Evolutionary conservation across 2,329 filamentous ascomycete genomes (phyloP).

Genomic region (Ophiocordyceps camponoti-leonardi): DNA sequence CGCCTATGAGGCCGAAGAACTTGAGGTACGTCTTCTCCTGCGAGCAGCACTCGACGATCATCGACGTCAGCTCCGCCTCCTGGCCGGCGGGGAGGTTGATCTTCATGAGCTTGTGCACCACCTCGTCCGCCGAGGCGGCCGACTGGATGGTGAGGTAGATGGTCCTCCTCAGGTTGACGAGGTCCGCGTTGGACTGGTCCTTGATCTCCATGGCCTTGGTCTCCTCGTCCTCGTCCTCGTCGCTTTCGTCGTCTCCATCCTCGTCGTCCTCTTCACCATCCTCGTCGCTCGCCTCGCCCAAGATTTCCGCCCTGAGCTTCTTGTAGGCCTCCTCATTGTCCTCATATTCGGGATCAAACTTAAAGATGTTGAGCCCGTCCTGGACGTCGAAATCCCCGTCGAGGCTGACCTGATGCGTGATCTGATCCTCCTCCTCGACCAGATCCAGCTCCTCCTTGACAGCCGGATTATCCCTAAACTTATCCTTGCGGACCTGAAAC

Average conservation of each 20-base stretch:
- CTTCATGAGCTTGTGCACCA: conserved; percentile 91
- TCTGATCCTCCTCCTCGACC: conserved; percentile 95
- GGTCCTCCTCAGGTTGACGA: conserved; percentile 81
- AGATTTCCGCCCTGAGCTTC: conserved; percentile 78
- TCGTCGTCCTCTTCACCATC: conserved; percentile 49
- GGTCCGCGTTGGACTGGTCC: conserved; percentile 89
- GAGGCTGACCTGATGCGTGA: conserved; percentile 71
- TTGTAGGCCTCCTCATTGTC: conserved; percentile 82
- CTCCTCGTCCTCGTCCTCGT: conserved; percentile 59
- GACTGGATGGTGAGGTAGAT: conserved; percentile 98
- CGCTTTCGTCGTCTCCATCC: conserved; percentile 46
- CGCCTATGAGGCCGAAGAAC: conserved; percentile 87
- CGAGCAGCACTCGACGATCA: conserved; percentile 93
- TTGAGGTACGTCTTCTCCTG: conserved; percentile 96
- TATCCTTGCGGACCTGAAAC: conserved; percentile 91
- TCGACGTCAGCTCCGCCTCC: conserved; percentile 81
- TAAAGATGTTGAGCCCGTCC: conserved; percentile 88
- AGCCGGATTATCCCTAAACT: conserved; percentile 86
- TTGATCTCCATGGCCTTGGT: conserved; percentile 86
- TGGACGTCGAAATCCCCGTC: conserved; percentile 75
- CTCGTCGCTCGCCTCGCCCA: conserved; percentile 81
- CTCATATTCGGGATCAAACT: conserved; percentile 79
- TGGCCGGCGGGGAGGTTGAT: conserved; percentile 74
- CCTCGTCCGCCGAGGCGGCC: conserved; percentile 89
- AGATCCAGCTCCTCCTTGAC: conserved; percentile 86